Evolutionary conservation across 345 rosid species (phyloP).

Genomic region (Hirschfeldia incana): DNA sequence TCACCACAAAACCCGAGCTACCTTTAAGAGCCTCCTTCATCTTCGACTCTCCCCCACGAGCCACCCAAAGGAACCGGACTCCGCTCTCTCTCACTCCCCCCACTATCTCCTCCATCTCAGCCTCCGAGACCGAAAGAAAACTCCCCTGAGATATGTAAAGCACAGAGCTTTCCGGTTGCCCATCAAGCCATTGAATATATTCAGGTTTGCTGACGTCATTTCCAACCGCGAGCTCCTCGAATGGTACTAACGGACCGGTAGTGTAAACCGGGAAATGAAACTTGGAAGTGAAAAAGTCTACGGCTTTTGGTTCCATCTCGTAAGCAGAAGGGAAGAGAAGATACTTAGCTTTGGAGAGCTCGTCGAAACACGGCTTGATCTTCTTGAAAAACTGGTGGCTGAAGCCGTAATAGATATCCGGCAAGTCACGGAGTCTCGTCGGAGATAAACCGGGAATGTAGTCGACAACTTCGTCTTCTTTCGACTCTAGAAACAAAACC

Average conservation of each 20-base stretch:
- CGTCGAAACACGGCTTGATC: constrained; percentile 28
- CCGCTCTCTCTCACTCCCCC: constrained; percentile 40
- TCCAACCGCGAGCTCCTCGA: not conserved
- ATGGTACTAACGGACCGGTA: constrained; percentile 48
- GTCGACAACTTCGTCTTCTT: constrained; percentile 40
- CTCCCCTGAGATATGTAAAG: constrained; percentile 52
- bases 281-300: constrained; percentile 36
- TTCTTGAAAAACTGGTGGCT: not conserved
- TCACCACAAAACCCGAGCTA: constrained; percentile 27
- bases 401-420: constrained; percentile 29
- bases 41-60: constrained; percentile 33
- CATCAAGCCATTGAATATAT: constrained; percentile 44
- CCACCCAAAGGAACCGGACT: constrained; percentile 48
- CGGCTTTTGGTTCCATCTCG: constrained; percentile 50
- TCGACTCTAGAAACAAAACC: not conserved
- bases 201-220: not conserved
- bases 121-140: constrained; percentile 37
- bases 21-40: constrained; percentile 13
- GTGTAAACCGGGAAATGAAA: constrained; percentile 40
- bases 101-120: constrained; percentile 46
- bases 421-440: constrained; percentile 36
- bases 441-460: constrained; percentile 44
- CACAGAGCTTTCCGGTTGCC: constrained; percentile 43
- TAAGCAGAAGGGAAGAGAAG: constrained; percentile 51
- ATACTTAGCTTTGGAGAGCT: constrained; percentile 49